Evolutionary conservation across 768 basidiomycete species (phyloP).

Genomic region (Daedaleopsis nitida): DNA sequence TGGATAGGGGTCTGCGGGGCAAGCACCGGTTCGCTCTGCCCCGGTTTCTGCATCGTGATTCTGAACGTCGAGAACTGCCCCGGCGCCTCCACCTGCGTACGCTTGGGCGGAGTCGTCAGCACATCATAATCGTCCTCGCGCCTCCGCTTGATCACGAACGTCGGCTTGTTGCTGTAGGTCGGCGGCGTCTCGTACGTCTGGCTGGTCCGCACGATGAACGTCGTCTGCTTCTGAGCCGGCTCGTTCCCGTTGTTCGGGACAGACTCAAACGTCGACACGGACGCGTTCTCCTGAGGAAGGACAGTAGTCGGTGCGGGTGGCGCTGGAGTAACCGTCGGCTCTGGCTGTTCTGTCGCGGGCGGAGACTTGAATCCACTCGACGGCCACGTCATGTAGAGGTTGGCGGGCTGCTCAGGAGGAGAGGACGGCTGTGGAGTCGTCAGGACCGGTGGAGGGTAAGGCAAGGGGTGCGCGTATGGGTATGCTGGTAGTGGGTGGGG

Average conservation of each 20-base stretch:
- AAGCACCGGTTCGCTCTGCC: neutral
- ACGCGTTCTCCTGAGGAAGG: no score
- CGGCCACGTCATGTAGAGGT: neutral
- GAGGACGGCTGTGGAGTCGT: conserved; percentile 1
- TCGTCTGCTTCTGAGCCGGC: neutral
- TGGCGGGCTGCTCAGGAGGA: conserved; percentile 9
- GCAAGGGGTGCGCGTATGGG: conserved; percentile 23
- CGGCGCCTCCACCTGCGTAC: neutral
- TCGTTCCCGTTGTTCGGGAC: no score
- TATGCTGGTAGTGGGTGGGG: conserved; percentile 14
- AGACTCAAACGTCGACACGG: no score
- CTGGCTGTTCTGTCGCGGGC: neutral
- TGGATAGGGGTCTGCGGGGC: neutral
- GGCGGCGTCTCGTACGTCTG: conserved; percentile 11
- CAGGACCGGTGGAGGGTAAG: conserved; percentile 3
- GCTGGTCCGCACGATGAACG: conserved; percentile 17
- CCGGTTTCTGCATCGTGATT: neutral
- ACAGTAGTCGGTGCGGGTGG: neutral
- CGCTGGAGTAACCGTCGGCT: neutral
- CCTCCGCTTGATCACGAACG: conserved; percentile 7
- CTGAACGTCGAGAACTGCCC: conserved; percentile 14
- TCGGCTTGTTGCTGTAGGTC: neutral
- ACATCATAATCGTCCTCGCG: conserved; percentile 1
- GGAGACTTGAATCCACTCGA: neutral
- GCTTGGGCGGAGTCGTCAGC: neutral